Evolutionary conservation across 164 flowering plant species (phyloP).

Genomic region (Kalanchoe fedtschenkoi): DNA sequence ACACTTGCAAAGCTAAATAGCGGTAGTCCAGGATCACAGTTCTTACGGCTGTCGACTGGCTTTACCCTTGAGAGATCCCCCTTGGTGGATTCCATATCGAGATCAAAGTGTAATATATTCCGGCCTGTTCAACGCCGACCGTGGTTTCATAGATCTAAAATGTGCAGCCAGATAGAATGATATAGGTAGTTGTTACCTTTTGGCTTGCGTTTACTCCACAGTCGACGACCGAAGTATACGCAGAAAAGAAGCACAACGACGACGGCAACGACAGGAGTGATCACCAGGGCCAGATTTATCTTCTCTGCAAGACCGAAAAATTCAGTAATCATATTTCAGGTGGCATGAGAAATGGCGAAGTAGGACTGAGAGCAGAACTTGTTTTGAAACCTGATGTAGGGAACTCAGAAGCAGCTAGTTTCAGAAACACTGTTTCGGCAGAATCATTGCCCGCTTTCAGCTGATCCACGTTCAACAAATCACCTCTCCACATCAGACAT

Average conservation of each 20-base stretch:
- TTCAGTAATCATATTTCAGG: not conserved
- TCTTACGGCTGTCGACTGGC: not conserved
- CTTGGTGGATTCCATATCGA: not conserved
- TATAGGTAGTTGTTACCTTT: not conserved
- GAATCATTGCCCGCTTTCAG: not conserved
- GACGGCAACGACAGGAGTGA: not conserved
- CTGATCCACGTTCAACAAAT: slow-evolving; percentile 14
- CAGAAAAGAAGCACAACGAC: not conserved
- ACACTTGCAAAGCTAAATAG: slow-evolving; percentile 9
- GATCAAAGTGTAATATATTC: slow-evolving; percentile 6
- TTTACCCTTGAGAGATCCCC: slow-evolving; percentile 1
- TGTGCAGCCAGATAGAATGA: not conserved
- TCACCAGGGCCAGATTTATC: not conserved
- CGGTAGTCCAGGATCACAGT: slow-evolving; percentile 9
- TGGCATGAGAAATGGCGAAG: not conserved
- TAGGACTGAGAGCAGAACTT: not conserved
- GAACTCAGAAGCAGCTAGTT: slow-evolving; percentile 3
- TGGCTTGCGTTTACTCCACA: not conserved
- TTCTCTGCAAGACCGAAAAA: not conserved
- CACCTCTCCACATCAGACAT: slow-evolving; percentile 19
- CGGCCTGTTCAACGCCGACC: not conserved
- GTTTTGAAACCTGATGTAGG: not conserved
- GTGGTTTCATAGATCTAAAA: not conserved
- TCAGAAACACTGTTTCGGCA: not conserved
- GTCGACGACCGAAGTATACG: not conserved